A percentile compares a stretch with the other conserved stretches of the same genome.
phyloP scores from a whole-genome alignment of 495 filamentous ascomycete species.

The Penicillium dipodomyicola region DNA sequence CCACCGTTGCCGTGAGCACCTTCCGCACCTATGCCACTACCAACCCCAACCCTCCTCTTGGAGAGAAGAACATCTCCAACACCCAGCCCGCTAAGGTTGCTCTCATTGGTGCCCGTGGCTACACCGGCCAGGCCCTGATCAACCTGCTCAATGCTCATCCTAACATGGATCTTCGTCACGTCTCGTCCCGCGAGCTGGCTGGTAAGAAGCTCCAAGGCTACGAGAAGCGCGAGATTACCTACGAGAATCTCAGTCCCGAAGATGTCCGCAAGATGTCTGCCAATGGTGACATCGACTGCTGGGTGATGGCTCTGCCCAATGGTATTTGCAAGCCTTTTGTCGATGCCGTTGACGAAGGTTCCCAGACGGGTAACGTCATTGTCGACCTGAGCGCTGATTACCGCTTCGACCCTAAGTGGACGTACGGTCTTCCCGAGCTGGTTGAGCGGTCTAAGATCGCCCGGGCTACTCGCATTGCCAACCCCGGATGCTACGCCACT shows the following conservation, averaged over 20 bases:
- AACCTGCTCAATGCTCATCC: slow-evolving; percentile 85
- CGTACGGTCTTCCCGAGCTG: slow-evolving; percentile 92
- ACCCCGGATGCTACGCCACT: slow-evolving; percentile 96
- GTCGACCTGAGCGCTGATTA: slow-evolving; percentile 95
- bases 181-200: slow-evolving; percentile 90
- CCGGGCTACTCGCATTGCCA: slow-evolving; percentile 81
- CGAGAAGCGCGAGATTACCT: slow-evolving; percentile 86
- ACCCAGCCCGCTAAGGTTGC: slow-evolving; percentile 77
- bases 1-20: slow-evolving; percentile 28
- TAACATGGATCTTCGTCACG: slow-evolving; percentile 89
- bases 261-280: slow-evolving; percentile 90
- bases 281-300: slow-evolving; percentile 91
- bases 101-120: slow-evolving; percentile 92
- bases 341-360: slow-evolving; percentile 78
- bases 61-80: slow-evolving; percentile 86
- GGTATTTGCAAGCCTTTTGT: slow-evolving; percentile 96
- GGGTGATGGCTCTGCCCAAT: slow-evolving; percentile 97
- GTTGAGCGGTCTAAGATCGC: slow-evolving; percentile 73
- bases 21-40: slow-evolving; percentile 63
- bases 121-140: slow-evolving; percentile 93
- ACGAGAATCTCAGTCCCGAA: slow-evolving; percentile 86
- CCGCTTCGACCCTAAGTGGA: slow-evolving; percentile 87
- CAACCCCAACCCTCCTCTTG: slow-evolving; percentile 97
- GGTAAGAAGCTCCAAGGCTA: slow-evolving; percentile 91
- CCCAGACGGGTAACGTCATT: slow-evolving; percentile 72